phyloP scores from a whole-genome alignment of 306 rosid genomes.

The Citrullus mucosospermus region DNA sequence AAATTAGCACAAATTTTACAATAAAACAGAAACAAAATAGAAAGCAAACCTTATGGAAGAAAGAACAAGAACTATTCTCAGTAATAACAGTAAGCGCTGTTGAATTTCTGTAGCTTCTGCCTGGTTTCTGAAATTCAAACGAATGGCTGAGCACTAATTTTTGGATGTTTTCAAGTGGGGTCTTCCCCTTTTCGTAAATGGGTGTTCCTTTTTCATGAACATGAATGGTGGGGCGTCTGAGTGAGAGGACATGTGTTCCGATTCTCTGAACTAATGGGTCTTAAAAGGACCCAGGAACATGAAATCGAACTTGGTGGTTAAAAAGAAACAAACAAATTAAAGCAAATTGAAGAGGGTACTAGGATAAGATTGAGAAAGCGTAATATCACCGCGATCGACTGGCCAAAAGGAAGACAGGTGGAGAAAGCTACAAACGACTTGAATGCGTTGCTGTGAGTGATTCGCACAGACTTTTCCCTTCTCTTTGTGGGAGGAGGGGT shows the following conservation, averaged over 20 bases:
- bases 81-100: background rate
- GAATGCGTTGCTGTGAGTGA: background rate
- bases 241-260: background rate
- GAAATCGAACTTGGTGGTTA: background rate
- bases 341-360: background rate
- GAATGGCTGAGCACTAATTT: background rate
- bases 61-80: background rate
- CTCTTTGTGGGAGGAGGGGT: background rate
- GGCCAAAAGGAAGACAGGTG: background rate
- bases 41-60: conserved; percentile 1
- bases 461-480: background rate
- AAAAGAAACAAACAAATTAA: background rate
- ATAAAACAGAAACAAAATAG: background rate
- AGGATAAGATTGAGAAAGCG: background rate
- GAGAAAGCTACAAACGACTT: background rate
- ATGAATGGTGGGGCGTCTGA: background rate
- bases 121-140: background rate
- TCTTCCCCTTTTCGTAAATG: background rate
- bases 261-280: background rate
- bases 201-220: background rate
- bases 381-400: background rate
- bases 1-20: background rate
- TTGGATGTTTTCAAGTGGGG: background rate
- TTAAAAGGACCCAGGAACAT: background rate
- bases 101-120: background rate